Evolutionary conservation across 2,329 filamentous ascomycete genomes (phyloP), one percentile per base, ranked within the genome.

Genomic region (Colletotrichum somersetense): DNA sequence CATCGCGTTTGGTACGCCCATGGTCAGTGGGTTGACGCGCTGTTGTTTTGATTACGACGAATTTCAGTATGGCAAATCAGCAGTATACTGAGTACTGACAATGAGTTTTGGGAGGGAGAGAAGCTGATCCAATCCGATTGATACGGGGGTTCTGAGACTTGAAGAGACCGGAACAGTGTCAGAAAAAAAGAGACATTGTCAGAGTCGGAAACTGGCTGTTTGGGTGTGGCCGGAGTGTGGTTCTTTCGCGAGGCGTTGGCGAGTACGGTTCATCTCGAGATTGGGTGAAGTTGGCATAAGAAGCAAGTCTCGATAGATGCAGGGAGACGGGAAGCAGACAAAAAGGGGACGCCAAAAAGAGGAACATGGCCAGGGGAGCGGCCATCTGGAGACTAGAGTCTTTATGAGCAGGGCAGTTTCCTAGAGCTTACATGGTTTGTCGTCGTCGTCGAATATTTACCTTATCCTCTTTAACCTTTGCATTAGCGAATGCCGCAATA

Each of bases 201-300:
- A 26, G 35, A n/a, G 44, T 20, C 20, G 59, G 33, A 58, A 30
- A 44, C n/a, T 44, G 66, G 46, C 55, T 48, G 40, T 57, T 71
- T 59, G 55, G 70, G 56, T 20, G 69, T 26, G 69, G 70, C 62
- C 50, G 56, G 46, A 42, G 16, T 63, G 57, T 23, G 23, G 52
- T 68, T 70, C 58, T 72, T 63, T 71, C 62, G 71, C 71, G 50
- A 71, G 71, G 71, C 67, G 71, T 73, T 73, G 71, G 71, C 71
- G 71, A 73, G 67, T 62, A 66, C 42, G 71, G 62, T 65, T 72
- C 38, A 57, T 55, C 62, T 66, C 40, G 62, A 62, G 52, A 59
- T 42, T 53, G 40, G 16, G 46, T 61, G 66, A 70, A 50, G 55
- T 70, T 33, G 59, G 50, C 44, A 63, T 33, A 61, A 46, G 56